A percentile compares a stretch with the other conserved stretches of the same genome.
These are phyloP conservation scores for Corymbia calophylla DNA, from an alignment of 441 rosid genomes.

Conservation along the genomic window DNA sequence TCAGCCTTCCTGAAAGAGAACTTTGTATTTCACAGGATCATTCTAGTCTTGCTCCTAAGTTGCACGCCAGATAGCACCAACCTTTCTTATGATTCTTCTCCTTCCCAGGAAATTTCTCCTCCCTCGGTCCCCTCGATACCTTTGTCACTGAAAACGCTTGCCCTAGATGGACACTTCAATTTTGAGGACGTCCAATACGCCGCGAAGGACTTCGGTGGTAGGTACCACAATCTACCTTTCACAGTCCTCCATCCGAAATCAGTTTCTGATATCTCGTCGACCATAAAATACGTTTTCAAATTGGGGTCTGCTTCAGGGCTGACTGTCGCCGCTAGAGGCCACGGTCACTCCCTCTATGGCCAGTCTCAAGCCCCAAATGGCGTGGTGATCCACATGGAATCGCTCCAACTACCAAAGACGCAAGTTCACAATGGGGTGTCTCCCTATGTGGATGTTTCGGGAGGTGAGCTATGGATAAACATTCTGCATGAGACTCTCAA, in stretches of 20 bases:
- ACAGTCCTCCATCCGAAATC: conserved; percentile 77
- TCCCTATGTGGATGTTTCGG: conserved; percentile 79
- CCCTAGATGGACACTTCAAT: conserved; percentile 53
- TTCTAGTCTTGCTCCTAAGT: conserved; percentile 47
- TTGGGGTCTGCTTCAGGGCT: conserved; percentile 50
- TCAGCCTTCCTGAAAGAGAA: conserved; percentile 31
- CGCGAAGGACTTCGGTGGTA: conserved; percentile 79
- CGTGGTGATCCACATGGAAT: conserved; percentile 73
- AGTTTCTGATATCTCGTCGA: conserved; percentile 66
- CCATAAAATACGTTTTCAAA: conserved; percentile 38
- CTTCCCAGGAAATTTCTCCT: conserved; percentile 16
- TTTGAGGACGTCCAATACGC: conserved; percentile 49
- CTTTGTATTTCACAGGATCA: conserved; percentile 31
- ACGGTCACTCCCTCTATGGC: conserved; percentile 90
- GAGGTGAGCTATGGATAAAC: conserved; percentile 86
- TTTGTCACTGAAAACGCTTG: conserved; percentile 29
- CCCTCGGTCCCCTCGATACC: conserved; percentile 19
- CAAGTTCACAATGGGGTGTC: conserved; percentile 27
- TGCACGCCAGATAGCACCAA: conserved; percentile 42
- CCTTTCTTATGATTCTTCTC: conserved; percentile 27
- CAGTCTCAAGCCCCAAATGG: conserved; percentile 81
- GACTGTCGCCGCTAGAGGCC: conserved; percentile 88
- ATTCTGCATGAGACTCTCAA: conserved; percentile 73
- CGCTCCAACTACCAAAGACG: conserved; percentile 40
- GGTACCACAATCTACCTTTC: conserved; percentile 44